Percentiles rank a stretch among this genome's conserved stretches.
These are phyloP conservation scores for Trichocomaceae sp. DNA, from an alignment of 2,329 filamentous ascomycete species.

Conservation along the genomic window DNA sequence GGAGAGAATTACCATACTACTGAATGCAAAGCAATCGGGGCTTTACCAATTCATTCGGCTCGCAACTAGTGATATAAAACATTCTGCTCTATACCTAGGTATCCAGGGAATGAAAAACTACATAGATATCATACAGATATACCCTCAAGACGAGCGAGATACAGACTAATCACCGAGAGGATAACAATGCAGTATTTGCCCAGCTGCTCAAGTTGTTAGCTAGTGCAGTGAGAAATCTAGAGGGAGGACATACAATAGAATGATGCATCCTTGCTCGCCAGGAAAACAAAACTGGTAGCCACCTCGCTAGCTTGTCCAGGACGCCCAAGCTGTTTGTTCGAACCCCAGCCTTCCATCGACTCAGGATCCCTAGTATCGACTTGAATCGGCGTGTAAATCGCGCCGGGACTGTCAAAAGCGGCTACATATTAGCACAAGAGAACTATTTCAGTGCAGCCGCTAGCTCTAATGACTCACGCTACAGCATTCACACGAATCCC, in stretches of 20 bases:
- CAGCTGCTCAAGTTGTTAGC: constrained; percentile 19
- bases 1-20: too few relatives aligned
- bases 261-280: constrained; percentile 26
- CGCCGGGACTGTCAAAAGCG: constrained; percentile 22
- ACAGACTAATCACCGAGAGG: constrained; percentile 25
- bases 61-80: too few relatives aligned
- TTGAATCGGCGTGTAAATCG: constrained; percentile 31
- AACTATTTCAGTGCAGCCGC: background rate
- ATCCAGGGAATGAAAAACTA: too few relatives aligned
- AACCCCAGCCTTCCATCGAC: constrained; percentile 30
- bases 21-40: too few relatives aligned
- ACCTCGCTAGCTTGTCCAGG: constrained; percentile 35
- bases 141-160: too few relatives aligned
- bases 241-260: background rate
- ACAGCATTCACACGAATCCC: constrained; percentile 51
- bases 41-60: too few relatives aligned
- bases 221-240: background rate
- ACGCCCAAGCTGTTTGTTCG: constrained; percentile 24
- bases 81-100: too few relatives aligned
- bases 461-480: constrained; percentile 20
- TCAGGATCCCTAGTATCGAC: constrained; percentile 28
- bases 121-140: too few relatives aligned
- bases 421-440: background rate
- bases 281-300: constrained; percentile 34
- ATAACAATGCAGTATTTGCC: constrained; percentile 31